Evolutionary conservation across 1,284 basidiomycete species (phyloP), one percentile per base, ranked within the genome.

Genomic region (Naganishia sp.): DNA sequence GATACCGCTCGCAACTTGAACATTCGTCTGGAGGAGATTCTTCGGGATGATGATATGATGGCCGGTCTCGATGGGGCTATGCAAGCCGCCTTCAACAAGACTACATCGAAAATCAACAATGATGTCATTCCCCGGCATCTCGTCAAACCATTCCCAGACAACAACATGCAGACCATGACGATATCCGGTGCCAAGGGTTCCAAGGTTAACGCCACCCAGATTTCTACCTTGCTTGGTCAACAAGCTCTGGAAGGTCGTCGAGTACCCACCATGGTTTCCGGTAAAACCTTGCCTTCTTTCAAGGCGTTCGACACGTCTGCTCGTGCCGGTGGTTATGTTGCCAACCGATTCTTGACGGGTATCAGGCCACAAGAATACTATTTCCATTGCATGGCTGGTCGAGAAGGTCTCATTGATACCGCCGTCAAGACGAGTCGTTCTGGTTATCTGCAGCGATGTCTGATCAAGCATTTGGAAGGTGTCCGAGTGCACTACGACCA

Each of bases 91-190:
- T 88, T 97, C 75, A 96, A 93, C 68, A 89, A 91, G 72, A 88
- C 92, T 2, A 93, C 96, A 64, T 90, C 92, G 23, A 88, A 94
- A 75, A 86, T 88, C 52, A 92, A 90, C 63, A 89, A 94, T 74
- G 84, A 87, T n/a, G 90, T 90, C 75, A 86, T 99, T 73, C 96
- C 96, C n/a, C 82, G 86, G 59, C 90, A 90, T 57, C 86, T 99
- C 45, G 83, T 91, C 70, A 91, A 93, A 73, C 88, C 89, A 69
- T 99, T 99, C 84, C 96, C 96, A 33, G 87, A 94, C 78, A 99
- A 99, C 81, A 90, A 99, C 86, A 99, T 99, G 96, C 95, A 99
- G 80, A 89, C 90, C 70, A 99, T 99, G 96, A 98, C 95, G 5
- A 87, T 92, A 65, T 97, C 96, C 52, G 96, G 96, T 74, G 96